phyloP scores from a whole-genome alignment of 2,329 filamentous ascomycete species.

The Dactylellina drechsleri region DNA sequence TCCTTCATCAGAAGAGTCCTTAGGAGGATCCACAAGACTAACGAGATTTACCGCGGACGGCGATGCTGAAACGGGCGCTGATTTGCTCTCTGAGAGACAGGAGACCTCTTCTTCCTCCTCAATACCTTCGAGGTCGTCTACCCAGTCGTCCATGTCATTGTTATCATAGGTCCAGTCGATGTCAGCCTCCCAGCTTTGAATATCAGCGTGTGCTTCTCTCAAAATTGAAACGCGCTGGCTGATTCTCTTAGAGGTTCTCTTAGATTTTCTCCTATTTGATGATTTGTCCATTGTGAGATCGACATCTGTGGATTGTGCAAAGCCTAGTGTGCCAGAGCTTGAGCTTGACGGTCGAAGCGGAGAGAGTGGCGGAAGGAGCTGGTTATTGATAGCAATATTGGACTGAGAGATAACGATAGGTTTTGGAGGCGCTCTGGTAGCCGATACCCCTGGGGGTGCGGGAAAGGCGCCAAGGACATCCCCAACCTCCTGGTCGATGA shows the following conservation, averaged over 20 bases:
- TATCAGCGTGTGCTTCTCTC: conserved; percentile 26
- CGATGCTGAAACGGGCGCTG: conserved; percentile 49
- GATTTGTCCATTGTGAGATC: conserved; percentile 4
- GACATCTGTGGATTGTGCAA: conserved; percentile 1
- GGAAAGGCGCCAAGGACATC: conserved; percentile 47
- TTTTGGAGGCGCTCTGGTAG: background rate
- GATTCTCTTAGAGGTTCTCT: conserved; percentile 38
- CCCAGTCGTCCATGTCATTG: conserved; percentile 47
- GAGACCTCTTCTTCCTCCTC: conserved; percentile 45
- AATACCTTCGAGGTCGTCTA: conserved; percentile 48
- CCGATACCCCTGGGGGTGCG: conserved; percentile 26
- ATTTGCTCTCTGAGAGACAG: conserved; percentile 32
- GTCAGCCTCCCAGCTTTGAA: conserved; percentile 49
- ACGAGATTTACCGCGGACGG: conserved; percentile 49
- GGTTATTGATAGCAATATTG: conserved; percentile 40
- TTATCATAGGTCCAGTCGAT: conserved; percentile 53
- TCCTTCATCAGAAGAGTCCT: conserved; percentile 40
- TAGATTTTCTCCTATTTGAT: conserved; percentile 13
- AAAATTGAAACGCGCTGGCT: conserved; percentile 36
- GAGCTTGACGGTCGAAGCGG: conserved; percentile 49
- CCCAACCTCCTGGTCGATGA: conserved; percentile 35
- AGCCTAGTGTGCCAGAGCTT: conserved; percentile 43
- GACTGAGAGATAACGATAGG: background rate
- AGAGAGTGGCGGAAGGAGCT: conserved; percentile 38
- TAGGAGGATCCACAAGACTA: background rate